Conservation (phyloP, 371 early-diverging fungal genomes). For the Mucor piriformis region DNA sequence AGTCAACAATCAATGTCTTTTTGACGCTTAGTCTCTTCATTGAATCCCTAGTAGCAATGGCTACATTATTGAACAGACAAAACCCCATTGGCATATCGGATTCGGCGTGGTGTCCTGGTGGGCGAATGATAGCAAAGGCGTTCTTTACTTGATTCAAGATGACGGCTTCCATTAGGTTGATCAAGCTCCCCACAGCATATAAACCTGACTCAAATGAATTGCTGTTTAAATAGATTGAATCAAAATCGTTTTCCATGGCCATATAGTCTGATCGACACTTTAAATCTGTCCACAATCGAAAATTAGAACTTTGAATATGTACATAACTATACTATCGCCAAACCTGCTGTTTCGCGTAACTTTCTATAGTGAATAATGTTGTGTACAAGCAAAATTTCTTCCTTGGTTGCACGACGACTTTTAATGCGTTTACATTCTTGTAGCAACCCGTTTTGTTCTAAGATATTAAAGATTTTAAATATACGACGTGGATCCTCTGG, state of each 20-base stretch:
- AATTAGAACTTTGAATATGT: neutral
- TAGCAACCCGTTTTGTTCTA: conserved; percentile 53
- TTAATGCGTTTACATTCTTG: conserved; percentile 55
- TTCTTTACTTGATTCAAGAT: conserved; percentile 64
- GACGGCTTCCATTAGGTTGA: conserved; percentile 74
- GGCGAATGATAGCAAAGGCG: conserved; percentile 86
- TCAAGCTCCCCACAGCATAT: conserved; percentile 76
- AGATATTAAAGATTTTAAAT: conserved; percentile 61
- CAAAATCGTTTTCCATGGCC: conserved; percentile 36
- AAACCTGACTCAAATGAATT: conserved; percentile 65
- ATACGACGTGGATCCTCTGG: conserved; percentile 79
- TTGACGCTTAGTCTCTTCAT: conserved; percentile 45
- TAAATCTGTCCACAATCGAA: conserved; percentile 9
- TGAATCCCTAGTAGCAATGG: conserved; percentile 75
- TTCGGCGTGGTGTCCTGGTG: conserved; percentile 94
- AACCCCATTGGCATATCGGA: conserved; percentile 75
- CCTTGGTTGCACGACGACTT: conserved; percentile 52
- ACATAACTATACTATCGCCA: too few relatives aligned
- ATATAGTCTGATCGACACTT: conserved; percentile 18
- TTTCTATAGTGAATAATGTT: conserved; percentile 32
- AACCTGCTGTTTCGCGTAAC: conserved; percentile 24
- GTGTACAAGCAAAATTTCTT: conserved; percentile 68
- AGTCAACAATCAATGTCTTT: conserved; percentile 85
- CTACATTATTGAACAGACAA: conserved; percentile 89
- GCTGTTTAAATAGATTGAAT: conserved; percentile 75